Evolutionary conservation across 2,329 filamentous ascomycete genomes (phyloP), one percentile per base, ranked within the genome.

Genomic region (Aschersonia sp.): DNA sequence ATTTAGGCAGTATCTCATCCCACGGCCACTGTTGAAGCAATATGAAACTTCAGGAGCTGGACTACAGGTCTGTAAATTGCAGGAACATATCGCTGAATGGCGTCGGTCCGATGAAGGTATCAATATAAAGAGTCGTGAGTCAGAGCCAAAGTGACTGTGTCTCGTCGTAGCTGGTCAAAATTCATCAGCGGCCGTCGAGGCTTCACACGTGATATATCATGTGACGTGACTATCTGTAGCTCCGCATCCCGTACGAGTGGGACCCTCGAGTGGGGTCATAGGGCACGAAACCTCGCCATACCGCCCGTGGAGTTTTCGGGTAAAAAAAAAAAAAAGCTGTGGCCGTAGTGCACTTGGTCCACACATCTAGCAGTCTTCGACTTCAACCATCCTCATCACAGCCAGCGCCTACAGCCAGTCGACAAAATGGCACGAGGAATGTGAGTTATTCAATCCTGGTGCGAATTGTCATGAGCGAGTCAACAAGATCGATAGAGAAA

Each of bases 361-460:
- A 52, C 48, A 52, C 42, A 55, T 51, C 48, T 50, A 51, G 49
- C 52, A 49, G 52, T 52, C 52, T 54, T 50, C 51, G 57, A 45
- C 53, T 58, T 56, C 55, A 45, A 41, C 55, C 29, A 44, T 59
- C 59, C 56, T 60, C 63, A 64, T 57, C 65, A 61, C 60, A 56
- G 55, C 52, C 62, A 60, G 63, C 63, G 48, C 61, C 56, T 56
- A 54, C 58, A 65, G 59, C 60, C 62, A 63, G 58, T 59, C 63
- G 66, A 63, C 63, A 81, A 67, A 62, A 82, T 82, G 78, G 77
- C 74, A 67, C 74, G 78, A 68, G 78, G 78, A 77, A 78, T 74
- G 71, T 75, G 64, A 72, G 72, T 74, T 51, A 44, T 42, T n/a
- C 3, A 3, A 31, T 30, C 20, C 10, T 29, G 31, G 42, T 30